These are phyloP conservation scores for Pleoardoris graminearum DNA, from an alignment of 2,329 filamentous ascomycete genomes.

Conservation along the genomic window DNA sequence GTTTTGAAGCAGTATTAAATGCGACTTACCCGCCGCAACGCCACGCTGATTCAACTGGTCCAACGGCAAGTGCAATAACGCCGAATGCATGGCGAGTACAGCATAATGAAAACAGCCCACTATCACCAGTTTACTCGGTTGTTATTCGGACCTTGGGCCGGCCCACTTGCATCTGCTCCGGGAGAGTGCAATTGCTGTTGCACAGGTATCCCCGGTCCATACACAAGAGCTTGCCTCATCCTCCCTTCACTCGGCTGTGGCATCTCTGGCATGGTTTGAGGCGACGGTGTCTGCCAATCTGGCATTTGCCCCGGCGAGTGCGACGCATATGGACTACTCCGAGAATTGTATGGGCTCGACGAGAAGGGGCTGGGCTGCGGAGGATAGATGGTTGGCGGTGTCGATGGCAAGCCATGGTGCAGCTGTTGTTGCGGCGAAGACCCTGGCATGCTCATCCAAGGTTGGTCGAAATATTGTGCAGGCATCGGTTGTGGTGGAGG, in stretches of 20 bases:
- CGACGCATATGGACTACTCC: conserved; percentile 26
- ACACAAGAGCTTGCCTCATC: conserved; percentile 36
- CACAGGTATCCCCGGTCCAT: conserved; percentile 28
- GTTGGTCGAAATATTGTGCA: conserved; percentile 25
- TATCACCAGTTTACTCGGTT: conserved; percentile 1
- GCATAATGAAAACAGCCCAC: not conserved
- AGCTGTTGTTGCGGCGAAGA: conserved; percentile 29
- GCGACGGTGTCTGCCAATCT: conserved; percentile 29
- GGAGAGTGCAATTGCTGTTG: conserved; percentile 11
- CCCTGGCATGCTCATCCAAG: conserved; percentile 30
- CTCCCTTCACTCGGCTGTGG: conserved; percentile 38
- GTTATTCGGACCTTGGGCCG: not conserved
- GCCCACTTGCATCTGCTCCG: not conserved
- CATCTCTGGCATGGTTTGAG: conserved; percentile 36
- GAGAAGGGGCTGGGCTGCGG: conserved; percentile 35
- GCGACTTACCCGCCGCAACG: not conserved
- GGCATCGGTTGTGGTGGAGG: conserved; percentile 20
- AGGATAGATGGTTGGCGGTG: conserved; percentile 34
- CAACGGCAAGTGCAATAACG: not conserved
- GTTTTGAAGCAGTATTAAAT: no score
- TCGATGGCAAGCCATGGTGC: conserved; percentile 33
- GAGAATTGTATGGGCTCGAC: conserved; percentile 29
- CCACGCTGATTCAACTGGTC: not conserved
- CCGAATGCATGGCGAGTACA: not conserved
- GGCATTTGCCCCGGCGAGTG: conserved; percentile 6